Conservation (phyloP, 2,329 filamentous ascomycete genomes). For the Alternaria rosae region DNA sequence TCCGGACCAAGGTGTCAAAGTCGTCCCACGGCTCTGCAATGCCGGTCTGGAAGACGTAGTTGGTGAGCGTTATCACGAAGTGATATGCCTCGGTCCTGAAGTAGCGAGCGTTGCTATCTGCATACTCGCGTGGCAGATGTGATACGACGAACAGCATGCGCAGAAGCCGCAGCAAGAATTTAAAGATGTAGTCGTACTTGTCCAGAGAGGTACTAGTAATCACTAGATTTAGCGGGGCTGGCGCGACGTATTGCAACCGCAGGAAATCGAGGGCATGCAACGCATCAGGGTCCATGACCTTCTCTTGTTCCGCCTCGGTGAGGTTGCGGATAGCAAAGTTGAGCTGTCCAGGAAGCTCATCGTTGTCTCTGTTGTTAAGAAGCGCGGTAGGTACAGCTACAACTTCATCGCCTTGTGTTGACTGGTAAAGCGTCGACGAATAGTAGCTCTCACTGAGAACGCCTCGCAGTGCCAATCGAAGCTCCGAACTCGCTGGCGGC, state of each 20-base stretch:
- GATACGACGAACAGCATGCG: slow-evolving; percentile 78
- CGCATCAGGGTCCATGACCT: slow-evolving; percentile 81
- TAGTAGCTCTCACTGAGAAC: slow-evolving; percentile 79
- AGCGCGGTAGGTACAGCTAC: slow-evolving; percentile 5
- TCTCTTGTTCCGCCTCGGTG: slow-evolving; percentile 77
- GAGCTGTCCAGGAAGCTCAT: slow-evolving; percentile 55
- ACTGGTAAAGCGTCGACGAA: slow-evolving; percentile 44
- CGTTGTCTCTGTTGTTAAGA: slow-evolving; percentile 30
- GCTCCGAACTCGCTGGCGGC: slow-evolving; percentile 92
- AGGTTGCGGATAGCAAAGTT: slow-evolving; percentile 80
- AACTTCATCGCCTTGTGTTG: slow-evolving; percentile 17
- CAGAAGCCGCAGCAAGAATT: slow-evolving; percentile 75
- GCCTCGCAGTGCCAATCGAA: slow-evolving; percentile 88
- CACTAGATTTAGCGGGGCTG: slow-evolving; percentile 73
- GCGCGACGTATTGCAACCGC: slow-evolving; percentile 81
- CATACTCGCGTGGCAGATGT: slow-evolving; percentile 44
- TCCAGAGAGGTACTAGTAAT: slow-evolving; percentile 74
- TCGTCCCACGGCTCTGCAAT: slow-evolving; percentile 75
- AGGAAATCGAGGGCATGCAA: slow-evolving; percentile 94
- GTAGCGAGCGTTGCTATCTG: slow-evolving; percentile 25
- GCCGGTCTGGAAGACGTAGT: slow-evolving; percentile 82
- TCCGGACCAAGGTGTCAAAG: slow-evolving; percentile 72
- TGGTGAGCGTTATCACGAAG: slow-evolving; percentile 75
- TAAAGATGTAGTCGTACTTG: slow-evolving; percentile 88
- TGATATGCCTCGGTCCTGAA: slow-evolving; percentile 82